Percentiles rank a stretch among this genome's conserved stretches.
Evolutionary conservation across 495 filamentous ascomycete species (phyloP).

Genomic region (Umbilicaria muhlenbergii): DNA sequence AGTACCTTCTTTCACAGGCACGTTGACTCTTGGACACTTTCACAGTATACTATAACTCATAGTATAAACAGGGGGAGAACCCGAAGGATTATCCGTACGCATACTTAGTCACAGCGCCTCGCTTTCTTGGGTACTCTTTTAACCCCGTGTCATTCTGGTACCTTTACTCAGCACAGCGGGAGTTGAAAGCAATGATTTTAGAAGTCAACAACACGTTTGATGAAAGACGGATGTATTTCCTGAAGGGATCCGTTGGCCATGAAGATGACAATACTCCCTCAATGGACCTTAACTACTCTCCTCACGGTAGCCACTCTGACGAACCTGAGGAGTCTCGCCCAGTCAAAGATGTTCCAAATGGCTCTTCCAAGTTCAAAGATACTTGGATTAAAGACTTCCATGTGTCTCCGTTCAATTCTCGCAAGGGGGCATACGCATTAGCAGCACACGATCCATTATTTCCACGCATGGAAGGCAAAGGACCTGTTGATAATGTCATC

Average conservation of each 20-base stretch:
- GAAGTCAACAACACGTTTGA: slow-evolving; percentile 72
- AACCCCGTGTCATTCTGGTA: slow-evolving; percentile 76
- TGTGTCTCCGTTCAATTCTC: slow-evolving; percentile 58
- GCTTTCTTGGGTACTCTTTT: slow-evolving; percentile 54
- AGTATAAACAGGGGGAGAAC: slow-evolving; percentile 7
- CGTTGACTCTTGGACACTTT: too few species aligned
- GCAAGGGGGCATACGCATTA: slow-evolving; percentile 43
- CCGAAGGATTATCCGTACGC: slow-evolving; percentile 30
- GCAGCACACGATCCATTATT: slow-evolving; percentile 37
- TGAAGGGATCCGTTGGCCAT: slow-evolving; percentile 3
- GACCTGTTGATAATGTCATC: slow-evolving; percentile 36
- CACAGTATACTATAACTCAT: not conserved
- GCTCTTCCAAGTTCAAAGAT: slow-evolving; percentile 20
- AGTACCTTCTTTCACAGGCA: slow-evolving; percentile 31
- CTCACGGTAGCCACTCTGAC: too few species aligned
- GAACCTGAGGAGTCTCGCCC: too few species aligned
- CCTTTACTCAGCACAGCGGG: slow-evolving; percentile 41
- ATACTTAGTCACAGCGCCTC: slow-evolving; percentile 54
- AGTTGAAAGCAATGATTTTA: slow-evolving; percentile 50
- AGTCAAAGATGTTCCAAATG: not conserved
- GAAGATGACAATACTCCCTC: not conserved
- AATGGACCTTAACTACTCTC: too few species aligned
- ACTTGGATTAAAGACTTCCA: slow-evolving; percentile 56
- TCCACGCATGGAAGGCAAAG: slow-evolving; percentile 16
- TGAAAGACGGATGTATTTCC: slow-evolving; percentile 38